phyloP scores from a whole-genome alignment of 2,329 filamentous ascomycete species.

The Tolypocladium nubicola region DNA sequence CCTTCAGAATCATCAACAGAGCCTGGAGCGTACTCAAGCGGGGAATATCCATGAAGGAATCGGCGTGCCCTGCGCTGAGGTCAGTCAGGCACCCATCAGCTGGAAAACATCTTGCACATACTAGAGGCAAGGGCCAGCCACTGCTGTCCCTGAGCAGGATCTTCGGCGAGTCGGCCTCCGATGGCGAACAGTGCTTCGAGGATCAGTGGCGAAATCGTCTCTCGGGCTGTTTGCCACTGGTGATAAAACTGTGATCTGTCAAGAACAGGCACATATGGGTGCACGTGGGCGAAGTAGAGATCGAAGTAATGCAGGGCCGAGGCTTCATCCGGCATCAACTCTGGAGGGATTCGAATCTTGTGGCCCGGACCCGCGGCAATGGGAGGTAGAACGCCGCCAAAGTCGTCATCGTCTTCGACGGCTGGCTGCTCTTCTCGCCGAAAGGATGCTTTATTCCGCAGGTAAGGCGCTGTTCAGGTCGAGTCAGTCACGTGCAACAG shows the following conservation, averaged over 20 bases:
- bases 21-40: conserved; percentile 87
- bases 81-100: not conserved
- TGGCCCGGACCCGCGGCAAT: conserved; percentile 58
- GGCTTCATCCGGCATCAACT: conserved; percentile 84
- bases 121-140: conserved; percentile 87
- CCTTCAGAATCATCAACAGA: conserved; percentile 77
- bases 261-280: conserved; percentile 85
- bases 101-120: conserved; percentile 26
- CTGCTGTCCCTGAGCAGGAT: conserved; percentile 74
- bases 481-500: not conserved
- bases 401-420: conserved; percentile 62
- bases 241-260: conserved; percentile 75
- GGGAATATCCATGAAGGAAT: conserved; percentile 88
- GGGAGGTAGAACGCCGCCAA: conserved; percentile 58
- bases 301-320: conserved; percentile 78
- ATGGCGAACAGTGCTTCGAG: conserved; percentile 89
- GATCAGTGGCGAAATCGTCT: conserved; percentile 80
- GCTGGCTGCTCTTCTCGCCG: conserved; percentile 49
- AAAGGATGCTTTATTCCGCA: conserved; percentile 52
- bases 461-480: conserved; percentile 61
- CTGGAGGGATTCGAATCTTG: conserved; percentile 79
- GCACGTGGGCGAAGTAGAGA: conserved; percentile 81
- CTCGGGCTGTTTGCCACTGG: conserved; percentile 75
- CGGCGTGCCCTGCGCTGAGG: conserved; percentile 60
- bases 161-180: conserved; percentile 71